Percentiles rank a stretch among this genome's conserved stretches.
Evolutionary conservation across 805 yeast species (phyloP).

Genomic region (Yarrowia porcina): DNA sequence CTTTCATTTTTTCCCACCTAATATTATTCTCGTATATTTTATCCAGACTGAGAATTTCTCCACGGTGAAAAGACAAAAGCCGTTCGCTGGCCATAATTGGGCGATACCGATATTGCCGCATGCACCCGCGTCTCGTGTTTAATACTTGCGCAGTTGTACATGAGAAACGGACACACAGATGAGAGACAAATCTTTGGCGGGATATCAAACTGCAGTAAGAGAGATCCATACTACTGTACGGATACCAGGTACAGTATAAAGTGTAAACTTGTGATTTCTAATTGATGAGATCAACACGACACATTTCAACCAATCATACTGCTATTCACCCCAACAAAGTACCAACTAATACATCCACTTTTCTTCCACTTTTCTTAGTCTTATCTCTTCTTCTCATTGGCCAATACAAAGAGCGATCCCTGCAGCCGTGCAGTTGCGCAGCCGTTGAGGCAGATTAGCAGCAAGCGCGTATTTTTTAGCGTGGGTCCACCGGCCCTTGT

Average conservation of each 20-base stretch:
- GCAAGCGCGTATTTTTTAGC: conserved; percentile 8
- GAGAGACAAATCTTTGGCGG: neutral
- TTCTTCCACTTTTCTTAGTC: too few species aligned
- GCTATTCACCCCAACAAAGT: neutral
- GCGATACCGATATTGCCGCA: neutral
- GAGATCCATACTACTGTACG: too few species aligned
- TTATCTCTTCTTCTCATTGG: neutral
- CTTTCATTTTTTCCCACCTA: too few species aligned
- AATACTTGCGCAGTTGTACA: neutral
- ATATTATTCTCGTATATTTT: neutral
- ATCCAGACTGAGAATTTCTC: neutral
- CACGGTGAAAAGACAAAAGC: neutral
- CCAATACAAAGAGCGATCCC: neutral
- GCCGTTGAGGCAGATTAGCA: conserved; percentile 18
- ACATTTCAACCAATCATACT: neutral
- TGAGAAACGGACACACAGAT: neutral
- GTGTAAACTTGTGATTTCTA: too few species aligned
- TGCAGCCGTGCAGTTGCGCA: conserved; percentile 14
- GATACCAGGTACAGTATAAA: too few species aligned
- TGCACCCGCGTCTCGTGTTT: neutral
- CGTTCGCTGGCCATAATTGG: neutral
- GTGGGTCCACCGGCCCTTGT: conserved; percentile 7
- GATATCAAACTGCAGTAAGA: too few species aligned
- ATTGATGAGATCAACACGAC: too few species aligned
- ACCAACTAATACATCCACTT: neutral